phyloP scores from a whole-genome alignment of 2,329 filamentous ascomycete species.

The Fusarium chlamydosporum region DNA sequence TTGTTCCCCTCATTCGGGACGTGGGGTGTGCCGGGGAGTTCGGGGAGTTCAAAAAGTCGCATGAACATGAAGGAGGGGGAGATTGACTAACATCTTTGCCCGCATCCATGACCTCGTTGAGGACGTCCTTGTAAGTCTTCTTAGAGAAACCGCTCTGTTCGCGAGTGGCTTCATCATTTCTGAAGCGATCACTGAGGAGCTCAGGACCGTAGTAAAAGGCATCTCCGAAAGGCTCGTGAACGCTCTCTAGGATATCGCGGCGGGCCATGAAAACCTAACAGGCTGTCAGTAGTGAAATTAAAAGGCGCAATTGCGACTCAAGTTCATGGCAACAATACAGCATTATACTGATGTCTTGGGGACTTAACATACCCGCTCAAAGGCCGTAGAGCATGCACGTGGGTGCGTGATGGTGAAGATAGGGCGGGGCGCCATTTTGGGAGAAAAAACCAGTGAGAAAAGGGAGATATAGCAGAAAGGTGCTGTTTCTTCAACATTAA shows the following conservation, averaged over 20 bases:
- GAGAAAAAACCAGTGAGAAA: constrained; percentile 50
- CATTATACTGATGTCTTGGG: neutral
- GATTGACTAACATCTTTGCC: constrained; percentile 75
- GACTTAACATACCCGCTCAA: constrained; percentile 81
- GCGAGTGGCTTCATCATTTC: constrained; percentile 71
- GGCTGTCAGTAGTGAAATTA: constrained; percentile 15
- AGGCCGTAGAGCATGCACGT: constrained; percentile 94
- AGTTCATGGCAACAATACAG: neutral
- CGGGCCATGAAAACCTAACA: constrained; percentile 95
- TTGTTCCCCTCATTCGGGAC: constrained; percentile 27
- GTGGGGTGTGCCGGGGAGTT: constrained; percentile 39
- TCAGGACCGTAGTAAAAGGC: constrained; percentile 97
- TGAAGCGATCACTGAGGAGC: constrained; percentile 83
- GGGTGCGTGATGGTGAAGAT: constrained; percentile 97
- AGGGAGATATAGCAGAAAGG: constrained; percentile 49
- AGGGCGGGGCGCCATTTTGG: constrained; percentile 74
- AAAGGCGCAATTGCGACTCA: neutral
- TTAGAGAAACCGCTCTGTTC: constrained; percentile 75
- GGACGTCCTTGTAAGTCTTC: constrained; percentile 81
- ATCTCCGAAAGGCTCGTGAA: constrained; percentile 97
- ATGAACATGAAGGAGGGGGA: constrained; percentile 30
- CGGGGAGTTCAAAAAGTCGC: constrained; percentile 37
- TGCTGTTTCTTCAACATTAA: constrained; percentile 50
- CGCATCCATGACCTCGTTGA: constrained; percentile 80
- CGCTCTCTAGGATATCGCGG: constrained; percentile 81